A percentile compares a stretch with the other conserved stretches of the same genome.
phyloP scores from a whole-genome alignment of 164 flowering plant species.

The Amborella trichopoda region DNA sequence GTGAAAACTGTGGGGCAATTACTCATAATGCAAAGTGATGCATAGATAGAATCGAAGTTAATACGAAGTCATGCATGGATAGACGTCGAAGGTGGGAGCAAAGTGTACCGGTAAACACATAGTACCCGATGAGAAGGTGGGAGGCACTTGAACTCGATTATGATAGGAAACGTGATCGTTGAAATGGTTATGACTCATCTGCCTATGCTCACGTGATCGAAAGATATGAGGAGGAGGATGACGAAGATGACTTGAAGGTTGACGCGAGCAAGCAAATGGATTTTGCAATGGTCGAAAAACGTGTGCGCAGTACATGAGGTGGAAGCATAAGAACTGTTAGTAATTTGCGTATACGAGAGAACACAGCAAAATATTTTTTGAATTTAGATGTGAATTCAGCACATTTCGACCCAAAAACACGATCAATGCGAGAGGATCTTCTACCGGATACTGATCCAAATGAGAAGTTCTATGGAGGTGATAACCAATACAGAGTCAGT shows the following conservation, averaged over 20 bases:
- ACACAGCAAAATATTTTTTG: constrained; percentile 79
- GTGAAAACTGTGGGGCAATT: constrained; percentile 96
- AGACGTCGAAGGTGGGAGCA: constrained; percentile 59
- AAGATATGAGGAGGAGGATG: constrained; percentile 68
- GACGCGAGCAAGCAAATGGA: constrained; percentile 89
- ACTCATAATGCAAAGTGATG: constrained; percentile 61
- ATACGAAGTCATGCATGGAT: too few relatives aligned
- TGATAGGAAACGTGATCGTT: constrained; percentile 74
- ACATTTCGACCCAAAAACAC: constrained; percentile 79
- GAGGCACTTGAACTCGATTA: constrained; percentile 78
- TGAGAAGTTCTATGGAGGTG: constrained; percentile 74
- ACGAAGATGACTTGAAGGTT: constrained; percentile 61
- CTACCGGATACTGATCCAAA: constrained; percentile 81
- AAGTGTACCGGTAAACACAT: constrained; percentile 61
- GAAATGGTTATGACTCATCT: constrained; percentile 80
- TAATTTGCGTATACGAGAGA: constrained; percentile 89
- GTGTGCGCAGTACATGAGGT: constrained; percentile 98
- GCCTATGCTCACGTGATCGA: constrained; percentile 62
- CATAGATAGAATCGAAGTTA: constrained; percentile 90
- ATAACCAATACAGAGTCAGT: constrained; percentile 58
- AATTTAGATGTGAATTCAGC: constrained; percentile 89
- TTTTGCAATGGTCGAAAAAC: constrained; percentile 94
- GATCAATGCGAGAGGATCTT: constrained; percentile 94
- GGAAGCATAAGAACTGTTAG: constrained; percentile 96
- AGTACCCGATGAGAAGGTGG: constrained; percentile 75